Evolutionary conservation across 768 basidiomycete genomes (phyloP).

Genomic region (Albatrellus ellisii): DNA sequence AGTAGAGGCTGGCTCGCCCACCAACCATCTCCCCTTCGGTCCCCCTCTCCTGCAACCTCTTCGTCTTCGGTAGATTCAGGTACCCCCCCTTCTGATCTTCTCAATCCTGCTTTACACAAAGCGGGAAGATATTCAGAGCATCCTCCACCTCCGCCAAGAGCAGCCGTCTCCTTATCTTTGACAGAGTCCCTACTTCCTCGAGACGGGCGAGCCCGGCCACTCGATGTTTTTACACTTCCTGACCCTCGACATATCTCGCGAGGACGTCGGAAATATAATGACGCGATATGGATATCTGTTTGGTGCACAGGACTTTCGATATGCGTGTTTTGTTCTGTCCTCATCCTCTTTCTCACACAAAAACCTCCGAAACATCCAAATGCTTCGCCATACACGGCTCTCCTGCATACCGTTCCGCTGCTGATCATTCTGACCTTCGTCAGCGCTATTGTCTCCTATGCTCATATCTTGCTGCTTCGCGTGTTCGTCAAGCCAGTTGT

Average conservation of each 20-base stretch:
- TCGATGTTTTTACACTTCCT: constrained; percentile 65
- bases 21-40: constrained; percentile 51
- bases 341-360: constrained; percentile 48
- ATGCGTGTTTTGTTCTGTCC: constrained; percentile 49
- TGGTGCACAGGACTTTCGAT: constrained; percentile 48
- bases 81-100: constrained; percentile 21
- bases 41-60: constrained; percentile 28
- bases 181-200: constrained; percentile 70
- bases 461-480: constrained; percentile 62
- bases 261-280: constrained; percentile 59
- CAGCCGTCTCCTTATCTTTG: constrained; percentile 49
- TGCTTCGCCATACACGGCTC: constrained; percentile 46
- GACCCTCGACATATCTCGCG: constrained; percentile 59
- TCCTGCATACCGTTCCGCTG: constrained; percentile 68
- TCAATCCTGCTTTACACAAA: constrained; percentile 9
- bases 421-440: constrained; percentile 58
- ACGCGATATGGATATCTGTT: constrained; percentile 55
- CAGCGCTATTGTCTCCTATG: constrained; percentile 60
- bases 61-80: constrained; percentile 29
- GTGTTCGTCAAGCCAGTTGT: constrained; percentile 80
- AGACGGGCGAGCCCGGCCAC: constrained; percentile 48
- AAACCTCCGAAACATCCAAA: constrained; percentile 23
- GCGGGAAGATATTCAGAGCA: constrained; percentile 17
- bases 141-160: constrained; percentile 18
- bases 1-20: constrained; percentile 58